These are phyloP conservation scores for Cutaneotrichosporon cutaneum DNA, from an alignment of 1,284 basidiomycete genomes.

Conservation along the genomic window DNA sequence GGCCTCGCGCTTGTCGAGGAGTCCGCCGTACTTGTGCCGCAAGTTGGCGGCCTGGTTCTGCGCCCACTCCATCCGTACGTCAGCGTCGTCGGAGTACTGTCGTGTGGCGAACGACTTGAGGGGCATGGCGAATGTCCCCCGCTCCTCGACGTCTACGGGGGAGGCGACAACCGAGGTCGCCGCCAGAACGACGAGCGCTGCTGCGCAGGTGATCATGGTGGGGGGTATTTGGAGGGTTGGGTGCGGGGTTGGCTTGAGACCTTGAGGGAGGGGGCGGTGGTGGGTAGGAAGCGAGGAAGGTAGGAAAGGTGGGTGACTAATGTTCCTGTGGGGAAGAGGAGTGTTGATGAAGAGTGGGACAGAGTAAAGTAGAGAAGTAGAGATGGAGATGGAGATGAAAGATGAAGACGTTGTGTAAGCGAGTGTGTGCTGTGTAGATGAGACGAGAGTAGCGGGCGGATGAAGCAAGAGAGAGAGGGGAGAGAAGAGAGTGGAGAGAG, in stretches of 20 bases:
- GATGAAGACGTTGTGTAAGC: not conserved
- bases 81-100: slow-evolving; percentile 33
- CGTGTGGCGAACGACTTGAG: slow-evolving; percentile 24
- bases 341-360: not conserved
- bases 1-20: slow-evolving; percentile 31
- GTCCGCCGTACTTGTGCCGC: slow-evolving; percentile 37
- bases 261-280: not conserved
- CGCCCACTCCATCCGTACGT: slow-evolving; percentile 37
- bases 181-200: slow-evolving; percentile 7
- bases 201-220: slow-evolving; percentile 4
- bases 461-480: not conserved
- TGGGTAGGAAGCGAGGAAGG: not conserved
- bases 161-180: slow-evolving; percentile 14
- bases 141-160: slow-evolving; percentile 6
- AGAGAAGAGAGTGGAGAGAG: not conserved
- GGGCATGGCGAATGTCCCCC: slow-evolving; percentile 18
- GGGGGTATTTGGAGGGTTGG: not conserved
- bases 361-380: not conserved
- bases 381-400: not conserved
- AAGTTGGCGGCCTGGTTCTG: slow-evolving; percentile 33
- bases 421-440: not conserved
- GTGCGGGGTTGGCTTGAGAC: not conserved
- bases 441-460: not conserved
- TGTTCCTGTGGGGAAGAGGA: not conserved
- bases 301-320: not conserved